These are phyloP conservation scores for Saccharomycopsis guyanensis DNA, from an alignment of 805 yeast species.

Conservation along the genomic window DNA sequence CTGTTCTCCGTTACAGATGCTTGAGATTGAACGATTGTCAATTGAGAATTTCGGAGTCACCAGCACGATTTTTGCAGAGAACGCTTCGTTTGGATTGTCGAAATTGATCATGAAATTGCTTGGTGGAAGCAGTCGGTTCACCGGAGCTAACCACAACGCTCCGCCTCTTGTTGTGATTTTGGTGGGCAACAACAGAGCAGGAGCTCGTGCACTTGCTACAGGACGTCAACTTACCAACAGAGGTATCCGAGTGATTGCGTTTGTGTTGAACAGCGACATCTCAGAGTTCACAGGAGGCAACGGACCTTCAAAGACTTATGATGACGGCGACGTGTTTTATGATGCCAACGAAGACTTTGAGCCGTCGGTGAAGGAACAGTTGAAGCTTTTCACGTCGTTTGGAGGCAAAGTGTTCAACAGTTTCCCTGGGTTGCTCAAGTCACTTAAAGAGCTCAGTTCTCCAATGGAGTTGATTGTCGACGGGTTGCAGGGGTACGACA, in stretches of 20 bases:
- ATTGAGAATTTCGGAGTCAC: slow-evolving; percentile 46
- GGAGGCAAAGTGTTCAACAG: slow-evolving; percentile 63
- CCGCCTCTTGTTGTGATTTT: slow-evolving; percentile 70
- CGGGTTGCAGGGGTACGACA: slow-evolving; percentile 79
- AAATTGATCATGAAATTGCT: slow-evolving; percentile 50
- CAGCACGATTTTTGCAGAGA: slow-evolving; percentile 45
- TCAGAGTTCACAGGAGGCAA: slow-evolving; percentile 3
- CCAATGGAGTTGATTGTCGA: slow-evolving; percentile 78
- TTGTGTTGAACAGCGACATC: slow-evolving; percentile 22
- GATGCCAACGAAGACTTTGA: slow-evolving; percentile 34
- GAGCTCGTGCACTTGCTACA: slow-evolving; percentile 66
- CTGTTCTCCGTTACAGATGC: slow-evolving; percentile 70
- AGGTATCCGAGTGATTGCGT: slow-evolving; percentile 60
- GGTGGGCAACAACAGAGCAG: slow-evolving; percentile 69
- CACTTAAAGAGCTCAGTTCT: slow-evolving; percentile 44
- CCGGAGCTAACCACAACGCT: slow-evolving; percentile 61
- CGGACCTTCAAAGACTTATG: slow-evolving; percentile 5
- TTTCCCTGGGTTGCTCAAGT: slow-evolving; percentile 30
- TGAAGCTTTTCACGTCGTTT: slow-evolving; percentile 44
- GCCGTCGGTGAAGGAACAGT: slow-evolving; percentile 40
- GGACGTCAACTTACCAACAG: slow-evolving; percentile 74
- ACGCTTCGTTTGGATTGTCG: slow-evolving; percentile 60
- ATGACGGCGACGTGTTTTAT: slow-evolving; percentile 22
- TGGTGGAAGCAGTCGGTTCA: slow-evolving; percentile 64
- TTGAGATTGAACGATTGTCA: slow-evolving; percentile 63